Percentiles rank a stretch among this genome's conserved stretches.
Evolutionary conservation across 2,329 filamentous ascomycete species (phyloP).

Genomic region (Didymosphaeria variabile): DNA sequence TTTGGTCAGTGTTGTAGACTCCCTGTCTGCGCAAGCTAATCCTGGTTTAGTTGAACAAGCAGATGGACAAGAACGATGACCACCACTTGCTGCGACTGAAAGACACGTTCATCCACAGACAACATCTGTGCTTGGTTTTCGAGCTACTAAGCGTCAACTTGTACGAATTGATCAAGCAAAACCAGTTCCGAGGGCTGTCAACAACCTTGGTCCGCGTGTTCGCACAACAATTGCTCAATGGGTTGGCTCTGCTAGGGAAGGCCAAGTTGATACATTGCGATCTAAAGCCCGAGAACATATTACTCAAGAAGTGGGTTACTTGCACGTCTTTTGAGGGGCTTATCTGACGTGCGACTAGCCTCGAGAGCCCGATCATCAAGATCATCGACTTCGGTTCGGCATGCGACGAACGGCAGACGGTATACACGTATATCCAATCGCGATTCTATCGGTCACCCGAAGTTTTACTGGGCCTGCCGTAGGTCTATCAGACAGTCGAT

Average conservation of each 20-base stretch:
- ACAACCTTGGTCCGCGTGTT: slow-evolving; percentile 97
- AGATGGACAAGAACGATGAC: slow-evolving; percentile 99
- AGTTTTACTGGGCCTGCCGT: slow-evolving; percentile 89
- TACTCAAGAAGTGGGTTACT: slow-evolving; percentile 81
- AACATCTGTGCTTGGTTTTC: slow-evolving; percentile 96
- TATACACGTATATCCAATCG: slow-evolving; percentile 99
- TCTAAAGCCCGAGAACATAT: slow-evolving; percentile 96
- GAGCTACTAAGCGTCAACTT: slow-evolving; percentile 96
- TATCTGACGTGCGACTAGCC: slow-evolving; percentile 54
- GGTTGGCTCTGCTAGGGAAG: slow-evolving; percentile 91
- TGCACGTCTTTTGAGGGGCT: neutral
- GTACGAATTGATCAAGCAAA: slow-evolving; percentile 99
- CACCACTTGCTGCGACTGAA: slow-evolving; percentile 94
- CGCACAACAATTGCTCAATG: slow-evolving; percentile 94
- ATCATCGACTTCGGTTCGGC: slow-evolving; percentile 99
- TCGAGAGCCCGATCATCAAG: slow-evolving; percentile 99
- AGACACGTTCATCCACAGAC: slow-evolving; percentile 97
- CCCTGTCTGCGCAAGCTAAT: slow-evolving; percentile 28
- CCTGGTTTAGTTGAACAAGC: slow-evolving; percentile 82
- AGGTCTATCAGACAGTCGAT: slow-evolving; percentile 33
- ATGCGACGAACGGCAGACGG: slow-evolving; percentile 96
- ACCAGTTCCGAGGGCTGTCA: slow-evolving; percentile 96
- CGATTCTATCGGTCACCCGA: slow-evolving; percentile 97
- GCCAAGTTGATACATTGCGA: slow-evolving; percentile 97
- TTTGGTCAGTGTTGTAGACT: slow-evolving; percentile 66